Conservation (phyloP, 139 green algal genomes). For the Closterium sp. region DNA sequence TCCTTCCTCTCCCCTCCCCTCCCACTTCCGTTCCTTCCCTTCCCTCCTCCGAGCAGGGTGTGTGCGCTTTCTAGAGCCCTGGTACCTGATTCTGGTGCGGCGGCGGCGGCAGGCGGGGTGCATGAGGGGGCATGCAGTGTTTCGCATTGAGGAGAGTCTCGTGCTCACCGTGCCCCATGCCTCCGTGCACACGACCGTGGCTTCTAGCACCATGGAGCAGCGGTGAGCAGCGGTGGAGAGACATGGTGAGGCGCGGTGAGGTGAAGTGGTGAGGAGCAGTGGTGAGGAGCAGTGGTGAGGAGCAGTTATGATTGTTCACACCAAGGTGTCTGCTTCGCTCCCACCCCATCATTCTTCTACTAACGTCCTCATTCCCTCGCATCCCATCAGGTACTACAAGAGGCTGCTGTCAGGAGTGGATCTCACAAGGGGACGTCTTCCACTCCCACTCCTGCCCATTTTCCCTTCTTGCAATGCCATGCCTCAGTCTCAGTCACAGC, state of each 20-base stretch:
- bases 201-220: slow-evolving; percentile 43
- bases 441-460: too few species aligned
- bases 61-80: slow-evolving; percentile 75
- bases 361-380: too few species aligned
- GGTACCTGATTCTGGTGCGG: slow-evolving; percentile 89
- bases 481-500: too few species aligned
- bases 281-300: too few species aligned
- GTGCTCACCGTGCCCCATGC: slow-evolving; percentile 70
- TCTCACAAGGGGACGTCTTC: too few species aligned
- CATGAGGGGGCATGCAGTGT: slow-evolving; percentile 82
- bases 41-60: slow-evolving; percentile 18
- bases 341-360: too few species aligned
- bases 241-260: background rate
- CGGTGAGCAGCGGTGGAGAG: slow-evolving; percentile 42
- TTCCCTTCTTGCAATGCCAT: too few species aligned
- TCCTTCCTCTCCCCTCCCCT: too few species aligned
- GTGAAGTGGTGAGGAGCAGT: slow-evolving; percentile 43
- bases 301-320: too few species aligned
- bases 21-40: too few species aligned
- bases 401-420: slow-evolving; percentile 73
- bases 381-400: slow-evolving; percentile 41
- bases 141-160: slow-evolving; percentile 72
- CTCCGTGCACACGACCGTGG: slow-evolving; percentile 47
- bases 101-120: slow-evolving; percentile 66
- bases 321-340: too few species aligned